Evolutionary conservation across 164 flowering plant genomes (phyloP).

Genomic region (Magnolia changhungtana): DNA sequence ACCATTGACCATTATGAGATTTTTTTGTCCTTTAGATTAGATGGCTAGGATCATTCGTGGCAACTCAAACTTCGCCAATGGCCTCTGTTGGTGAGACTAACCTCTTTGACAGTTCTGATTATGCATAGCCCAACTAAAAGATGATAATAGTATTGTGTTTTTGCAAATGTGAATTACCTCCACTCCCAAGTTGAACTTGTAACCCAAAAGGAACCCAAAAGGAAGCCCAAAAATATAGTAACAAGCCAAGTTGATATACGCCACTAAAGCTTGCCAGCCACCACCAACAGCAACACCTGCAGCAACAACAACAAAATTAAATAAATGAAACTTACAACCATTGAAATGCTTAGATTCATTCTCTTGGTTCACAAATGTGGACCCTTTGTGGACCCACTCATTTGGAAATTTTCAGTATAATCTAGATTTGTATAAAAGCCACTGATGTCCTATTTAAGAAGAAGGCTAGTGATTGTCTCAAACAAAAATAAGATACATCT

Average conservation of each 20-base stretch:
- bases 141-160: no score
- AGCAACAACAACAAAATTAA: not conserved
- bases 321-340: not conserved
- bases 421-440: no score
- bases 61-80: no score
- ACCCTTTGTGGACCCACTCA: not conserved
- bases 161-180: slow-evolving; percentile 21
- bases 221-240: slow-evolving; percentile 79
- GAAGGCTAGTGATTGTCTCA: no score
- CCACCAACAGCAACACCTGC: slow-evolving; percentile 91
- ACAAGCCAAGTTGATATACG: slow-evolving; percentile 71
- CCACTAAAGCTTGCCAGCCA: slow-evolving; percentile 88
- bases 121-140: not conserved
- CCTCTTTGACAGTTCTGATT: not conserved
- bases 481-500: no score
- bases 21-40: no score
- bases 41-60: no score
- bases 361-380: not conserved
- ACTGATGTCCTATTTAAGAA: no score
- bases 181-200: slow-evolving; percentile 44
- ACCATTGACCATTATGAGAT: no score
- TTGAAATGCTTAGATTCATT: no score
- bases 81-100: no score
- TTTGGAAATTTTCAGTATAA: no score
- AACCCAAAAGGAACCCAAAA: slow-evolving; percentile 71